Base-by-base conservation (phyloP, 176 grass and related monocot species). In the Pontederia crassipes region DNA sequence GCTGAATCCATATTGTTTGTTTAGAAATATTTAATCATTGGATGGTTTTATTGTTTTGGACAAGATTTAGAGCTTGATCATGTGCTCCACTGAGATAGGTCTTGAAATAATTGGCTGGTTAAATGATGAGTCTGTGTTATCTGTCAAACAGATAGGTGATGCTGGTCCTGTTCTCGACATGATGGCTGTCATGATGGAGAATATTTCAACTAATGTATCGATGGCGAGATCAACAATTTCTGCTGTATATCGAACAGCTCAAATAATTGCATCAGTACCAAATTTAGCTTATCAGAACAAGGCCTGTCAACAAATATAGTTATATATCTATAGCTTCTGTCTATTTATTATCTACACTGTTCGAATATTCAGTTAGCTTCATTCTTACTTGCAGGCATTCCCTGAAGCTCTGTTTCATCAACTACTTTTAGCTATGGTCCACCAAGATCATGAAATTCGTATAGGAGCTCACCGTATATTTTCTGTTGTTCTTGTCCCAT, bases 391-490 rank as follows among this genome's bases (percentile, higher is more conserved):
- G 40, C 76, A 97, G 92, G 93, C 83, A 68, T 98, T 98, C 76
- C 93, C 93, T 74, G 93, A 98, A 84, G 72, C 93, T 71, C 24
- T 98, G 17, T 92, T 98, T 85, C 88, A 98, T 90, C 93, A 98
- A 65, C 72, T 98, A 61, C 77, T 98, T 47, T 65, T 98, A 86
- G 77, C 88, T 68, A 98, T 98, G 93, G 86, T 98, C 48, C 84
- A 98, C 61, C 88, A 84, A 1, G 88, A 98, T 79, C 87, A 89
- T 72, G 87, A 98, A 80, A 86, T 87, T 61, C 78, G 88, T 66
- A 58, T 98, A 20, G 81, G 79, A 71, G 87, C 87, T 56, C 93
- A 98, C 72, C 85, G 93, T 61, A 98, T 98, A 88, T 98, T 98
- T 82, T 81, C 93, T 67, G 89, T 98, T 64, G 87, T 98, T 29